phyloP scores from a whole-genome alignment of 2,329 filamentous ascomycete species.

The Karstenula rhodostoma region DNA sequence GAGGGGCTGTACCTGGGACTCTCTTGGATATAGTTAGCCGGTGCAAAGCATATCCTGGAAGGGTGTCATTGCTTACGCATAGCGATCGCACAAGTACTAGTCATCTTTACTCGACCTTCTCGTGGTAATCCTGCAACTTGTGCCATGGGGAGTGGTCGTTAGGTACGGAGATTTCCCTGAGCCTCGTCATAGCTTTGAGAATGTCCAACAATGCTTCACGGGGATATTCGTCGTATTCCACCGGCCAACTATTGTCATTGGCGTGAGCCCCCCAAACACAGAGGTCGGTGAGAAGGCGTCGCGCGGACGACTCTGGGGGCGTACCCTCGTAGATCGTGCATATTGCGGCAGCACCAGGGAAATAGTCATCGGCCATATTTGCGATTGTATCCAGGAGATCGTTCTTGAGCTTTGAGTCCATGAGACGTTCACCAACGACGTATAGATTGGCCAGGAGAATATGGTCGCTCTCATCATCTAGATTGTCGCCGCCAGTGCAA shows the following conservation, averaged over 20 bases:
- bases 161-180: background rate
- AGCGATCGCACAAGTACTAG: too few species aligned
- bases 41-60: too few species aligned
- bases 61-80: too few species aligned
- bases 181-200: background rate
- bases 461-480: background rate
- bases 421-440: constrained; percentile 18
- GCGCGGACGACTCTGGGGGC: background rate
- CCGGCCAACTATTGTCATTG: background rate
- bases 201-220: background rate
- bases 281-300: background rate
- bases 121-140: background rate
- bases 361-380: background rate
- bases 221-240: background rate
- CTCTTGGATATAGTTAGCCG: too few species aligned
- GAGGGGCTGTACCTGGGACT: too few species aligned
- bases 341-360: background rate
- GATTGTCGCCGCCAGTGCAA: background rate
- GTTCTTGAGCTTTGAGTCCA: constrained; percentile 18
- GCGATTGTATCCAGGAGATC: background rate
- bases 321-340: background rate
- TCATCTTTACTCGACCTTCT: background rate
- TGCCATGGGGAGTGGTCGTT: background rate
- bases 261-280: background rate
- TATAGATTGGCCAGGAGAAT: constrained; percentile 13